These are phyloP conservation scores for Pythium coloratum DNA, from an alignment of 352 stramenopile genomes.

Conservation along the genomic window DNA sequence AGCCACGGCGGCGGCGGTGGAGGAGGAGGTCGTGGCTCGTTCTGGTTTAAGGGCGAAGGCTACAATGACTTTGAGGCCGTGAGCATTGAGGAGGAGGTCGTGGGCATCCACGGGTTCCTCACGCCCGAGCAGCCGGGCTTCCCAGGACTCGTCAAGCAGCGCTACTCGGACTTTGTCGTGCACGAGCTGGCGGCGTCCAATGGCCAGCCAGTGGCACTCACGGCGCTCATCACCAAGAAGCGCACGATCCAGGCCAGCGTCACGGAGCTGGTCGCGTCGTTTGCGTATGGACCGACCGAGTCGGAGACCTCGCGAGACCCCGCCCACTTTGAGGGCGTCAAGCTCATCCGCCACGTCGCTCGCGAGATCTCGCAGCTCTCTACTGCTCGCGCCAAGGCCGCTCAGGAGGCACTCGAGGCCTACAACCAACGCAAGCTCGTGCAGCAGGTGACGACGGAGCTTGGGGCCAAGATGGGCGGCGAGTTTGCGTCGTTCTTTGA, in stretches of 20 bases:
- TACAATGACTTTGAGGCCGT: conserved; percentile 43
- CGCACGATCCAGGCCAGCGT: conserved; percentile 22
- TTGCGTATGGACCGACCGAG: conserved; percentile 7
- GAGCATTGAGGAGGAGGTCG: conserved; percentile 42
- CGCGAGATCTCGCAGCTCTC: conserved; percentile 11
- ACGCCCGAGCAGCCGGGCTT: conserved; percentile 37
- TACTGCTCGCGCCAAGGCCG: conserved; percentile 13
- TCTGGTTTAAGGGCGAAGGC: conserved; percentile 40
- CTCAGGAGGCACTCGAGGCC: conserved; percentile 35
- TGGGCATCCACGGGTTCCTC: conserved; percentile 42
- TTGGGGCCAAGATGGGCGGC: conserved; percentile 63
- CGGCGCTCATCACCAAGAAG: conserved; percentile 30
- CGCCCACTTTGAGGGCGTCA: neutral
- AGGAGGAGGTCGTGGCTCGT: conserved; percentile 20
- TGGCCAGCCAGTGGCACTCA: conserved; percentile 29
- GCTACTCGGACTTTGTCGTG: conserved; percentile 72
- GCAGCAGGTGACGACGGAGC: conserved; percentile 47
- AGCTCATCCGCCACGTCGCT: conserved; percentile 25
- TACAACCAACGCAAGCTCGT: conserved; percentile 58
- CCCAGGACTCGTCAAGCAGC: conserved; percentile 56
- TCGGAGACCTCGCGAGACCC: neutral
- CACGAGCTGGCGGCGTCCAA: conserved; percentile 41
- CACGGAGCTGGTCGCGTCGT: conserved; percentile 24
- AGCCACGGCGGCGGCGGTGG: neutral
- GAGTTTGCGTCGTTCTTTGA: conserved; percentile 78